Evolutionary conservation across 768 basidiomycete species (phyloP), one percentile per base, ranked within the genome.

Genomic region (Lactarius vividus): DNA sequence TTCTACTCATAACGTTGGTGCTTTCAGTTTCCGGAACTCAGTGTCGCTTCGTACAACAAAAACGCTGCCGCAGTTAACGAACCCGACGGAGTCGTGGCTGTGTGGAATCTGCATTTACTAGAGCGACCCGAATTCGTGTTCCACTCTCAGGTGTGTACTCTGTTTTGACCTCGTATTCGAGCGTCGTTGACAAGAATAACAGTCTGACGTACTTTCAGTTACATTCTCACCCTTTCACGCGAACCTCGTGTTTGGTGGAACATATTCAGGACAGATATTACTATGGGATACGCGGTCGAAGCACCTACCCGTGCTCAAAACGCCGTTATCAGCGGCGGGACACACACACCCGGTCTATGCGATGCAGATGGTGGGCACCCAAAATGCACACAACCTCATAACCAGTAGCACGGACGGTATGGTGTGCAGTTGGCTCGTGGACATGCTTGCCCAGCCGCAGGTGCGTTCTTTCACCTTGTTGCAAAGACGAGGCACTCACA

Each of bases 291-390:
- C 96, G 9, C 88, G 97, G 56, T 94, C 96, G 2, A 96, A 96
- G 74, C 94, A 97, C 74, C 80, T 98, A 2, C 97, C 97, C 0
- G 94, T 98, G 3, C 81, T 98, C 57, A 99, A 98, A 79, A 97
- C 97, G 6, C 97, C 97, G 0, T 77, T 98, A 46, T 97, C 96
- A 18, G 94, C 96, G 1, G 88, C 94, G 33, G 97, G 97, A 0
- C 97, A 99, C 74, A 98, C 97, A 4, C 96, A 99, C 77, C 97
- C 97, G 0, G 93, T 99, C 44, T 99, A 99, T 78, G 92, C 94
- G 0, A 97, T 99, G 89, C 88, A 92, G 70, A 94, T 98, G 88
- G 92, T 98, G 20, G 97, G 97, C 10, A 97, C 97, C 2, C 97
- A 98, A 77, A 98, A 98, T 74, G 97, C 97, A 0, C 96, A 98